Evolutionary conservation across 176 grass and related monocot genomes (phyloP).

Genomic region (Paspalum notatum): DNA sequence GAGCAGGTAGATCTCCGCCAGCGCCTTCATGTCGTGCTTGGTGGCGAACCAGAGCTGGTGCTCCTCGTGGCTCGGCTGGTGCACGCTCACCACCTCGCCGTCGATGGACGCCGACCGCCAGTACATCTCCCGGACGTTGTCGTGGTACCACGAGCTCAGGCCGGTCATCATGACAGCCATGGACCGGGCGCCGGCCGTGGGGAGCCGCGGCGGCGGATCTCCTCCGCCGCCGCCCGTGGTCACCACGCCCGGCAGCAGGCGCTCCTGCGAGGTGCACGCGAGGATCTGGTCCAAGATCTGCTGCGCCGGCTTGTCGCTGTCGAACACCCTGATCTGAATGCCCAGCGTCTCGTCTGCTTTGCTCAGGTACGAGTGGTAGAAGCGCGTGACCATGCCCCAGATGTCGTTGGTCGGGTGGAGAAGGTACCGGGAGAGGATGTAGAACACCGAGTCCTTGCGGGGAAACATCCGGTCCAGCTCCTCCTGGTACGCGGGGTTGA

Average conservation of each 20-base stretch:
- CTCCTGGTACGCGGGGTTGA: conserved; percentile 47
- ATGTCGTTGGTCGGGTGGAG: conserved; percentile 60
- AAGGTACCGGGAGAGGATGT: conserved; percentile 53
- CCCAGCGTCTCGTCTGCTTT: conserved; percentile 42
- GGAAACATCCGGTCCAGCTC: conserved; percentile 61
- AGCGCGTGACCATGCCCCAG: conserved; percentile 68
- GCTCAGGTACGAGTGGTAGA: conserved; percentile 49
- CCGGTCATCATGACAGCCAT: conserved; percentile 39
- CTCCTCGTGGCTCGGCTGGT: conserved; percentile 70
- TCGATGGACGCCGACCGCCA: conserved; percentile 17
- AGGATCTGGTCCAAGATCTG: conserved; percentile 44
- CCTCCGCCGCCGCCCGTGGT: not conserved
- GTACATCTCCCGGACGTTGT: conserved; percentile 53
- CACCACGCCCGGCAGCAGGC: conserved; percentile 25
- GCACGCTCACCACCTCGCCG: conserved; percentile 51
- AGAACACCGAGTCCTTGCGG: conserved; percentile 51
- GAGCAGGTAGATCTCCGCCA: conserved; percentile 48
- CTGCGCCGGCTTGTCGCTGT: conserved; percentile 18
- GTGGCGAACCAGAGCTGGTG: conserved; percentile 8
- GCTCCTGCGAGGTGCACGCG: conserved; percentile 39
- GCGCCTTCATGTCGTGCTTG: conserved; percentile 46
- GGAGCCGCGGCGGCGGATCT: no score
- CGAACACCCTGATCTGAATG: conserved; percentile 62
- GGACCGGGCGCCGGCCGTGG: not conserved
- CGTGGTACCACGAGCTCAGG: conserved; percentile 42